phyloP scores from a whole-genome alignment of 805 yeast genomes.

The Pichia insulana region DNA sequence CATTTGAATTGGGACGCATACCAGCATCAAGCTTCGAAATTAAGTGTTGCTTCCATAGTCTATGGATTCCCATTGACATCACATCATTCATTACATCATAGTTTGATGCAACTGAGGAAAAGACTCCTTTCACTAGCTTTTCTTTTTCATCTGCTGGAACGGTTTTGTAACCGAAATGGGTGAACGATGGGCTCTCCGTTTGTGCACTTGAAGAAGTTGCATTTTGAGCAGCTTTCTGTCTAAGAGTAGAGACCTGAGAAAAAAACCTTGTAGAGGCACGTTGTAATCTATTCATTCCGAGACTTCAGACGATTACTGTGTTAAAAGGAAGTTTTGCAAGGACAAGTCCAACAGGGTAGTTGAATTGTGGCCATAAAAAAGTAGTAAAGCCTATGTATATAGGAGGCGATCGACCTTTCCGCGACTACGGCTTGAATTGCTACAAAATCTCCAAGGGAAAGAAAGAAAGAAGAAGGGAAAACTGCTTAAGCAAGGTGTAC shows the following conservation, averaged over 20 bases:
- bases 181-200: constrained; percentile 22
- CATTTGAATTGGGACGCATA: constrained; percentile 66
- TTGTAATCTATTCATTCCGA: not conserved
- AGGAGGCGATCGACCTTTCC: too few species aligned
- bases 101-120: constrained; percentile 87
- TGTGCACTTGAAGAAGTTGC: not conserved
- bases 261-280: constrained; percentile 8
- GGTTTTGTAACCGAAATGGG: constrained; percentile 88
- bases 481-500: too few species aligned
- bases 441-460: too few species aligned
- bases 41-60: constrained; percentile 91
- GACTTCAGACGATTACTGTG: not conserved
- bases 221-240: constrained; percentile 1
- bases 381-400: too few species aligned
- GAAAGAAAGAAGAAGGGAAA: too few species aligned
- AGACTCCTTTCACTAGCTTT: constrained; percentile 74
- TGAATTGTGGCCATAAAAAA: too few species aligned
- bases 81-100: constrained; percentile 98
- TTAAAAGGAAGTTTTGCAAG: not conserved
- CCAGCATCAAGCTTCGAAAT: constrained; percentile 89
- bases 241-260: constrained; percentile 7
- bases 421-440: too few species aligned
- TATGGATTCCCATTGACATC: constrained; percentile 91
- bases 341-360: not conserved
- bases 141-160: constrained; percentile 78